Percentiles rank a stretch among this genome's conserved stretches.
phyloP scores from a whole-genome alignment of 2,329 filamentous ascomycete genomes.

The Beauveria sp. region DNA sequence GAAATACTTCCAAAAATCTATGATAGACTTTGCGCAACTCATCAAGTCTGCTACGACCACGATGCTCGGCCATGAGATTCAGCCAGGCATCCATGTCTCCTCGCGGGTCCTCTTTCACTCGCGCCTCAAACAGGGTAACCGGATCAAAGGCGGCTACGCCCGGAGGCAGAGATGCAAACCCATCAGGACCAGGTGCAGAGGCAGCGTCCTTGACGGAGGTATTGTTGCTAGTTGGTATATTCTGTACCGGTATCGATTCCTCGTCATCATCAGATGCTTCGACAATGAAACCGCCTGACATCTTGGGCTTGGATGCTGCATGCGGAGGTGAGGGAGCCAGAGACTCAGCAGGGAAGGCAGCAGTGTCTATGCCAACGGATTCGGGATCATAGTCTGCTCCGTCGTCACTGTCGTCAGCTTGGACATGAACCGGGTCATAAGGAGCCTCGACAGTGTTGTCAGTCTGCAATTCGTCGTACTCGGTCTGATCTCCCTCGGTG shows the following conservation, averaged over 20 bases:
- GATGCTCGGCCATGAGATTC: conserved; percentile 76
- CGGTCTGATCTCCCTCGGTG: conserved; percentile 44
- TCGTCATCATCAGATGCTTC: conserved; percentile 46
- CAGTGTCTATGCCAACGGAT: conserved; percentile 36
- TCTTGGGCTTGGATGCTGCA: conserved; percentile 45
- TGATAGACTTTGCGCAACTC: conserved; percentile 75
- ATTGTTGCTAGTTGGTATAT: conserved; percentile 12
- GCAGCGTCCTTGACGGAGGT: background rate
- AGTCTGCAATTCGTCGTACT: conserved; percentile 48
- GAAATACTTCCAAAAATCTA: conserved; percentile 81
- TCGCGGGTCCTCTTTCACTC: conserved; percentile 84
- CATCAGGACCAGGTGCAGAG: conserved; percentile 16
- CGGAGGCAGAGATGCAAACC: conserved; percentile 26
- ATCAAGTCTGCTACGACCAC: conserved; percentile 72
- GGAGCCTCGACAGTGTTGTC: conserved; percentile 40
- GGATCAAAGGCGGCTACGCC: conserved; percentile 50
- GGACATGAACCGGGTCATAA: conserved; percentile 41
- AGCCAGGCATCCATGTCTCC: conserved; percentile 92
- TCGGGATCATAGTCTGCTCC: conserved; percentile 52
- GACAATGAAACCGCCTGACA: conserved; percentile 51
- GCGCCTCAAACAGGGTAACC: conserved; percentile 76
- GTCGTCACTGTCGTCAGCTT: conserved; percentile 42
- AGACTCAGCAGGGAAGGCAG: conserved; percentile 16
- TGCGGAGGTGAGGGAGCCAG: background rate
- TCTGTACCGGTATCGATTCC: conserved; percentile 2